Evolutionary conservation across 768 basidiomycete species (phyloP).

Genomic region (Boletus huronensis): DNA sequence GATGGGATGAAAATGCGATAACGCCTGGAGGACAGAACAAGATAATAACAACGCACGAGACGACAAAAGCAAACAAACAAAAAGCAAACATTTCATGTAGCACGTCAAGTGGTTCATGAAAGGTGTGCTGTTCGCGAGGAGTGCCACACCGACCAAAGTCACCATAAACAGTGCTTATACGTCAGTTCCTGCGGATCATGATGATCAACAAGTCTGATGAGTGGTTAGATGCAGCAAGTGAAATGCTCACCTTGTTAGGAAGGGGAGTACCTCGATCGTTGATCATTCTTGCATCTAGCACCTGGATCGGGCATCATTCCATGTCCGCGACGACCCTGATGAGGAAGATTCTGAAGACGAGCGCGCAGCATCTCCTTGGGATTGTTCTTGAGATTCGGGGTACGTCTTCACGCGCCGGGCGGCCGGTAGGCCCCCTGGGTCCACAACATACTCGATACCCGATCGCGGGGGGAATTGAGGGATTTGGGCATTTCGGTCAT

Average conservation of each 20-base stretch:
- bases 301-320: constrained; percentile 10
- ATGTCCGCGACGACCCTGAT: constrained; percentile 22
- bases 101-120: neutral
- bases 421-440: constrained; percentile 4
- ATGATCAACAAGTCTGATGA: neutral
- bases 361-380: neutral
- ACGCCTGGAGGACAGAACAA: neutral
- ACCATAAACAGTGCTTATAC: neutral
- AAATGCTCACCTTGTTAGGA: constrained; percentile 1
- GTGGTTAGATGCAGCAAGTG: neutral
- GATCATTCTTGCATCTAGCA: constrained; percentile 5
- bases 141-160: neutral
- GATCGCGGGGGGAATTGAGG: constrained; percentile 6
- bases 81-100: neutral
- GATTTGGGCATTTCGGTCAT: constrained; percentile 7
- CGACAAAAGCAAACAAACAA: neutral
- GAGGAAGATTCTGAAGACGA: constrained; percentile 14
- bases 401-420: constrained; percentile 7
- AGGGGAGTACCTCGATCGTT: neutral
- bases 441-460: constrained; percentile 14
- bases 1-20: neutral
- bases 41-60: neutral
- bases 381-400: constrained; percentile 2
- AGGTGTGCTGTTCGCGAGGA: neutral
- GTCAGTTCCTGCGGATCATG: neutral